Evolutionary conservation across 306 rosid genomes (phyloP).

Genomic region (Luffa aegyptiaca): DNA sequence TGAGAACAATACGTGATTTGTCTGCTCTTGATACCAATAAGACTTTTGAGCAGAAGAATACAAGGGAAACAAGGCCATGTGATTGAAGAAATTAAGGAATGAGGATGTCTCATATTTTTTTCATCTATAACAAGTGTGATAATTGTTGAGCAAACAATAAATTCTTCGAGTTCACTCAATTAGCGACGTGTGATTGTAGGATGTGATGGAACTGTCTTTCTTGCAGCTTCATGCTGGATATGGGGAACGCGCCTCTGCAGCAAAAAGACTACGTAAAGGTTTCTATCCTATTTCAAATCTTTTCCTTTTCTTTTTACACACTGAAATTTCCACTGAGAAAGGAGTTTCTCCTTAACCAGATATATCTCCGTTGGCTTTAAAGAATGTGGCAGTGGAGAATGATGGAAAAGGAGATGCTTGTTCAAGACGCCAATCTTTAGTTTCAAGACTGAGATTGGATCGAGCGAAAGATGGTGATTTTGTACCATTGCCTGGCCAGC

Average conservation of each 20-base stretch:
- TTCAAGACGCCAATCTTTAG: constrained; percentile 44
- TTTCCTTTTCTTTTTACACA: neutral
- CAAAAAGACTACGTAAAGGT: constrained; percentile 59
- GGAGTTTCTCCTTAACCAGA: constrained; percentile 21
- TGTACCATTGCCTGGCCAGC: constrained; percentile 76
- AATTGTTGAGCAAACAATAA: neutral
- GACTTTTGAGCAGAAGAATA: neutral
- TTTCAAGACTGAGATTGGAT: constrained; percentile 67
- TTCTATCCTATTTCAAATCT: neutral
- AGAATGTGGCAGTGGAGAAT: constrained; percentile 35
- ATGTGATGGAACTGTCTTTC: constrained; percentile 13
- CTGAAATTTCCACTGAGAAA: constrained; percentile 9
- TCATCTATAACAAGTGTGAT: neutral
- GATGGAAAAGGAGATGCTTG: constrained; percentile 32
- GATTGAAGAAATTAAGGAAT: neutral
- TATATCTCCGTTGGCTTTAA: constrained; percentile 26
- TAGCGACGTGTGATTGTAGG: neutral
- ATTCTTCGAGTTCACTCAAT: neutral
- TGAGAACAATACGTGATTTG: neutral
- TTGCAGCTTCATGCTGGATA: constrained; percentile 71
- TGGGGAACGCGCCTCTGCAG: constrained; percentile 46
- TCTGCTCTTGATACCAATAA: neutral
- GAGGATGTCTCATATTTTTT: neutral
- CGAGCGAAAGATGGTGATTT: constrained; percentile 53
- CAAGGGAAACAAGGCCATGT: neutral